These are phyloP conservation scores for Inosperma sp. DNA, from an alignment of 768 basidiomycete genomes.

Conservation along the genomic window DNA sequence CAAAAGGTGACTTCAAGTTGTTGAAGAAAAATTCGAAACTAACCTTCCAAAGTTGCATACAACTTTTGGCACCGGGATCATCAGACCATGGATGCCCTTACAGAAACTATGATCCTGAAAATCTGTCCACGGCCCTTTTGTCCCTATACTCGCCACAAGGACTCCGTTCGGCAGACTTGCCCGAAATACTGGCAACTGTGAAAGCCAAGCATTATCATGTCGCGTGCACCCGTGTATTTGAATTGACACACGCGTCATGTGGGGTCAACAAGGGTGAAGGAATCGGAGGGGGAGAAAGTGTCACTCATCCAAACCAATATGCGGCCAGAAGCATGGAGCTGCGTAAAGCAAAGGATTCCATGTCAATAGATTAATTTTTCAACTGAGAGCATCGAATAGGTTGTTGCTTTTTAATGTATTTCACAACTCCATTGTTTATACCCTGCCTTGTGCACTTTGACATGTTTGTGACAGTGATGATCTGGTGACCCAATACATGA, in stretches of 20 bases:
- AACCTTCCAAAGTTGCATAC: constrained; percentile 66
- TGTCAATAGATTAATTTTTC: constrained; percentile 9
- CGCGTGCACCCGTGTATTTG: constrained; percentile 95
- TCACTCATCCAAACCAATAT: constrained; percentile 93
- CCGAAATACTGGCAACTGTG: constrained; percentile 77
- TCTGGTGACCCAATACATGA: constrained; percentile 3
- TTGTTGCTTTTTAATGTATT: constrained; percentile 1
- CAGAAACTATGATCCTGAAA: constrained; percentile 80
- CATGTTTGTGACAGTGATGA: constrained; percentile 8
- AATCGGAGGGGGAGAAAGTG: constrained; percentile 76
- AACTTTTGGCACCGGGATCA: constrained; percentile 65
- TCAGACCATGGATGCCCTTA: constrained; percentile 89
- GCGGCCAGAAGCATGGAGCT: constrained; percentile 70
- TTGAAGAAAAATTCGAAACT: background rate
- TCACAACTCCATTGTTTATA: no score
- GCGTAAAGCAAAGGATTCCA: constrained; percentile 30
- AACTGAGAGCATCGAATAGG: constrained; percentile 1
- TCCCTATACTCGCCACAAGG: constrained; percentile 62
- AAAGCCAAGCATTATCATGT: constrained; percentile 86
- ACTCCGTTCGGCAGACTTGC: constrained; percentile 62
- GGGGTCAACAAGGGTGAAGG: constrained; percentile 90
- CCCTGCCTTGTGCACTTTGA: no score
- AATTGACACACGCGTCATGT: constrained; percentile 72
- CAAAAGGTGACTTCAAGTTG: constrained; percentile 55
- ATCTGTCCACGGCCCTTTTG: constrained; percentile 72